Evolutionary conservation across 805 yeast genomes (phyloP), one percentile per base, ranked within the genome.

Genomic region (Jamesozyma jinghongensis): DNA sequence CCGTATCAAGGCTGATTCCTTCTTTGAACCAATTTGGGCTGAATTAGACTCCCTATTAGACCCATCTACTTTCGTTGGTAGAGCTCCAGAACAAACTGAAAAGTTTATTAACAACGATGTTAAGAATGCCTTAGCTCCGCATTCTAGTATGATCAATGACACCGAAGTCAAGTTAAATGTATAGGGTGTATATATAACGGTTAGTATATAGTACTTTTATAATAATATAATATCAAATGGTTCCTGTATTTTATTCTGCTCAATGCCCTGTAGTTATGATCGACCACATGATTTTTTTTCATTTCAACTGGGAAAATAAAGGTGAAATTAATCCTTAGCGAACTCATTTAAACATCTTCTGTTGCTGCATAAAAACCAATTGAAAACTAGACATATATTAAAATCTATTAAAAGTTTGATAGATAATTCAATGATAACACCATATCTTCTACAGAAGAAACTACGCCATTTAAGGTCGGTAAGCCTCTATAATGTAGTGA

Each of bases 51-150:
- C 66, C 18, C 74, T 92, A 55, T 75, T 92, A 56, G 88, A 90
- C 54, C 97, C 98, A 48, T 68, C 81, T 17, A 92, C 98, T 26
- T 92, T 92, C 62, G 94, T 88, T 36, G 98, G 98, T 54, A 85
- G 98, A 66, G 98, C 98, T 41, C 97, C 97, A 34, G 83, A 88
- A 67, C 98, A 92, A 71, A 86, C 95, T 42, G 95, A 83, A 63
- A 90, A 88, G 67, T 92, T 92, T 59, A 81, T 92, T 51, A 75
- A 76, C 43, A 75, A 73, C 42, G 94, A 90, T 44, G 97, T 92
- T 42, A 81, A 79, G 40, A 68, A 79, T 52, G 97, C 97, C 31
- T 71, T 92, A 50, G 73, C 68, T 48, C 85, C 85, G 38, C 82
- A 73, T 67, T 61, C 73, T 57, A 56, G 74, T 37, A 61, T 66